phyloP scores from a whole-genome alignment of 1,284 basidiomycete species.

The Moesziomyces aphidis region DNA sequence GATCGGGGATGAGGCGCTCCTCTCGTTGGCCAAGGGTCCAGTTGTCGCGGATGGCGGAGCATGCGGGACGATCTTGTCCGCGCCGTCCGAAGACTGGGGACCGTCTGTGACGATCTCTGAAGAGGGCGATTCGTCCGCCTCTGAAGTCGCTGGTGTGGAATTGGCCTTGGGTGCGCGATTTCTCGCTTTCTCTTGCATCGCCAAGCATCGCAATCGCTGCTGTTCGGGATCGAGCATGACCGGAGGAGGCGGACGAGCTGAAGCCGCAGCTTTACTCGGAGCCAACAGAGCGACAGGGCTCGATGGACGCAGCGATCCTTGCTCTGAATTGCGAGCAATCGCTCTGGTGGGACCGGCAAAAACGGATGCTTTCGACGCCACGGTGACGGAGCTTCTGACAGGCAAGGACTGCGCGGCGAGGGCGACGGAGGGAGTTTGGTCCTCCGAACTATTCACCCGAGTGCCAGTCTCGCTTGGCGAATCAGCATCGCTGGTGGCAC shows the following conservation, averaged over 20 bases:
- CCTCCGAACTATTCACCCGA: neutral
- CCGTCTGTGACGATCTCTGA: slow-evolving; percentile 4
- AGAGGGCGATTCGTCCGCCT: slow-evolving; percentile 15
- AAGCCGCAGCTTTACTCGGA: slow-evolving; percentile 3
- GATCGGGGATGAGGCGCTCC: neutral
- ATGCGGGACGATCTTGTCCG: neutral
- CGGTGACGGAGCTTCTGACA: neutral
- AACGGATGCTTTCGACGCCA: neutral
- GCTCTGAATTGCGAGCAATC: neutral
- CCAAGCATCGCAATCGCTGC: slow-evolving; percentile 42
- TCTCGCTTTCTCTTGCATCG: slow-evolving; percentile 46
- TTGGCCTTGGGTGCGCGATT: slow-evolving; percentile 20
- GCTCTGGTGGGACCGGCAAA: slow-evolving; percentile 4
- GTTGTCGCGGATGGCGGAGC: neutral
- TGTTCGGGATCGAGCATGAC: slow-evolving; percentile 36
- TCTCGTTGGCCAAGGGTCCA: neutral
- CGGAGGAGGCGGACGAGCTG: slow-evolving; percentile 20
- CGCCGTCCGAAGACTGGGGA: slow-evolving; percentile 5
- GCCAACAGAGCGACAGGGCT: slow-evolving; percentile 17
- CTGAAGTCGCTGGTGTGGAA: slow-evolving; percentile 23
- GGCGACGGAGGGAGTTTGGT: too few relatives aligned
- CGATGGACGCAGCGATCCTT: slow-evolving; percentile 14
- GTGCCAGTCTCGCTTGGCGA: neutral
- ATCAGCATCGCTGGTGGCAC: neutral
- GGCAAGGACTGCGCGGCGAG: too few relatives aligned